A percentile compares a stretch with the other conserved stretches of the same genome.
Evolutionary conservation across 495 filamentous ascomycete genomes (phyloP).

Genomic region (Aspergillus homomorphus): DNA sequence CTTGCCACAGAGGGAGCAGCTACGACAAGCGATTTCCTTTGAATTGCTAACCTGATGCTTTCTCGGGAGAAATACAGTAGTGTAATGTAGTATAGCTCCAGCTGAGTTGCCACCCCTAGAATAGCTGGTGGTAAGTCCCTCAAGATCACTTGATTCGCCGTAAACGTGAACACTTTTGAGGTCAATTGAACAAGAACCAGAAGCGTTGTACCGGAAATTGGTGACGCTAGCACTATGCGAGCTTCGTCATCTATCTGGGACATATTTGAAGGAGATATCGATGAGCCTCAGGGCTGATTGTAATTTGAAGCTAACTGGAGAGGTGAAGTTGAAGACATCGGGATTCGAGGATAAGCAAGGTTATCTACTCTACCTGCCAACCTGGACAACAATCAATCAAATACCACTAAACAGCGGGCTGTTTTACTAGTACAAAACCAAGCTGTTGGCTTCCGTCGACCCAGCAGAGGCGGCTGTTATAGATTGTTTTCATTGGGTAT

Average conservation of each 20-base stretch:
- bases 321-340: too few species aligned
- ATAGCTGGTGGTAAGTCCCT: constrained; percentile 80
- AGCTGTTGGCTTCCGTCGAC: too few species aligned
- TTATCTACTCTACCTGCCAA: too few species aligned
- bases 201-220: constrained; percentile 71
- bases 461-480: too few species aligned
- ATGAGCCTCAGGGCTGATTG: too few species aligned
- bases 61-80: constrained; percentile 91
- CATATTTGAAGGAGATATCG: constrained; percentile 7
- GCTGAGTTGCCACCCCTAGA: constrained; percentile 79
- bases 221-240: constrained; percentile 34
- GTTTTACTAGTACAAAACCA: too few species aligned
- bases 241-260: constrained; percentile 18
- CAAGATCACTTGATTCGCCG: constrained; percentile 83
- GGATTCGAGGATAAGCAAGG: too few species aligned
- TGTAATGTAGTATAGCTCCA: constrained; percentile 85
- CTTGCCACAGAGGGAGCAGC: constrained; percentile 9
- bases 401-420: too few species aligned
- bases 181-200: constrained; percentile 81
- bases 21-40: constrained; percentile 60
- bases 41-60: constrained; percentile 78
- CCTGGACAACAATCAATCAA: too few species aligned
- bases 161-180: constrained; percentile 83
- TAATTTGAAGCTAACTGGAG: too few species aligned
- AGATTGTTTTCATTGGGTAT: too few species aligned